Evolutionary conservation across 306 rosid genomes (phyloP).

Genomic region (Purshia tridentata): DNA sequence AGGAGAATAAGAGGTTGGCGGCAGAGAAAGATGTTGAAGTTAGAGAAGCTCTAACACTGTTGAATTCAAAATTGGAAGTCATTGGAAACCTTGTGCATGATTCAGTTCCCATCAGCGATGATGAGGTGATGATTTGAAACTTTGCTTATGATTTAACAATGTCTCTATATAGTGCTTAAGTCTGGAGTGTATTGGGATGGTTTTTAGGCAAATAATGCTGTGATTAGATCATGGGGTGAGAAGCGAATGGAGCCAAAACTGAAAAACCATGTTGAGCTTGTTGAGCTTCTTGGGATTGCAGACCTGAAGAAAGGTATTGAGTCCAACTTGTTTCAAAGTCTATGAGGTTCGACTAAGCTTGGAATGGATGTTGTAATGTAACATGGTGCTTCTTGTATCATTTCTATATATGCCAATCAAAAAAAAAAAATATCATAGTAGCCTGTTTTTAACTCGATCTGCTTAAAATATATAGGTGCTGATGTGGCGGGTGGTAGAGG

Average conservation of each 20-base stretch:
- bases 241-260: conserved; percentile 72
- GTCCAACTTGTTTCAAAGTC: background rate
- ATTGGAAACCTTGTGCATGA: conserved; percentile 93
- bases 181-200: background rate
- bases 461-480: conserved; percentile 56
- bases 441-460: conserved; percentile 19
- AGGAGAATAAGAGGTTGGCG: conserved; percentile 50
- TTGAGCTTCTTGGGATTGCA: conserved; percentile 76
- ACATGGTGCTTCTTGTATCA: background rate
- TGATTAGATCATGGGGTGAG: conserved; percentile 86
- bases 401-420: background rate
- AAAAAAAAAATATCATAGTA: conserved; percentile 7
- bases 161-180: background rate
- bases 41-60: conserved; percentile 41
- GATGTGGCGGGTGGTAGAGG: conserved; percentile 98
- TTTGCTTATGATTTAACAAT: background rate
- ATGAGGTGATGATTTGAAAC: conserved; percentile 56
- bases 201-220: conserved; percentile 68
- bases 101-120: conserved; percentile 69
- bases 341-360: background rate
- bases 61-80: conserved; percentile 66
- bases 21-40: conserved; percentile 84
- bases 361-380: background rate
- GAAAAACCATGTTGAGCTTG: conserved; percentile 84
- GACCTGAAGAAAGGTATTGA: conserved; percentile 66